phyloP scores from a whole-genome alignment of 1,284 basidiomycete genomes.

The Sphagnurus paluster region DNA sequence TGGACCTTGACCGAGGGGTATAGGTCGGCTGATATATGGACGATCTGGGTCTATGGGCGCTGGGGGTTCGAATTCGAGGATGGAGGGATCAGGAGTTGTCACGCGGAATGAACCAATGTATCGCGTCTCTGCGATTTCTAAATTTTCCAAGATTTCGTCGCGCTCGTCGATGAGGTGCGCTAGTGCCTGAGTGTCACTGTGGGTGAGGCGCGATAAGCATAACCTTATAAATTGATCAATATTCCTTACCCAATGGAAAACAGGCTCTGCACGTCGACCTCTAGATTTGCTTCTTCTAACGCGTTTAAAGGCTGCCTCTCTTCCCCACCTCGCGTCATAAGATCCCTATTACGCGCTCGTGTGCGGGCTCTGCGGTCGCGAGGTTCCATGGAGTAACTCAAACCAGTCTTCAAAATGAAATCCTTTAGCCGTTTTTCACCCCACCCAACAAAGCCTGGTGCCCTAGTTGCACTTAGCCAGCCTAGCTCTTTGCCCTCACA shows the following conservation, averaged over 20 bases:
- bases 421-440: slow-evolving; percentile 72
- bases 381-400: slow-evolving; percentile 56
- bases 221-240: background rate
- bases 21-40: slow-evolving; percentile 67
- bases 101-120: slow-evolving; percentile 78
- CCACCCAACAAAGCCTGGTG: slow-evolving; percentile 67
- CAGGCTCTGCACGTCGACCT: slow-evolving; percentile 68
- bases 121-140: slow-evolving; percentile 76
- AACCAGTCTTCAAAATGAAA: slow-evolving; percentile 60
- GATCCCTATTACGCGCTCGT: slow-evolving; percentile 28
- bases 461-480: slow-evolving; percentile 62
- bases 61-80: slow-evolving; percentile 47
- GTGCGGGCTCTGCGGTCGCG: slow-evolving; percentile 26
- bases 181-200: slow-evolving; percentile 67
- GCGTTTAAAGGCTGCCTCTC: slow-evolving; percentile 41
- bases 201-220: slow-evolving; percentile 11
- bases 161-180: slow-evolving; percentile 69
- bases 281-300: slow-evolving; percentile 44
- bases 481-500: slow-evolving; percentile 74
- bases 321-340: slow-evolving; percentile 32
- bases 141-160: slow-evolving; percentile 68
- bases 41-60: slow-evolving; percentile 37
- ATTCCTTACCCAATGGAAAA: slow-evolving; percentile 69
- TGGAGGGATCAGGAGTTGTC: slow-evolving; percentile 69
- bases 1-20: slow-evolving; percentile 43